Base-by-base conservation (phyloP, 768 basidiomycete species). In the Lyophyllum shimeji region DNA sequence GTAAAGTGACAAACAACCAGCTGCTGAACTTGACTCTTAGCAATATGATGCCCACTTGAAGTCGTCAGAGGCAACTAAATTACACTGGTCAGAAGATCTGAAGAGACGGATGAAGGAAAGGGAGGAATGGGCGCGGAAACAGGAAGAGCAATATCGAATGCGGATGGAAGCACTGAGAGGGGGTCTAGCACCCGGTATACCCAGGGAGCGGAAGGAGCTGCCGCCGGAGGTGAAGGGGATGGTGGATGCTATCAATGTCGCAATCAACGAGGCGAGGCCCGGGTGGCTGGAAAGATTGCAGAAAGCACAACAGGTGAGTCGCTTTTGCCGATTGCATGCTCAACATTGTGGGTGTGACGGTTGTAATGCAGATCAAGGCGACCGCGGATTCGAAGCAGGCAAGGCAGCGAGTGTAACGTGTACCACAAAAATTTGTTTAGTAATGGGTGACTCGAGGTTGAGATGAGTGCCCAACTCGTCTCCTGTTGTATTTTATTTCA, bases 281-380 rank as follows among this genome's bases (percentile, higher is more conserved):
- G 86, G 86, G 56, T 85, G 86, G 81, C 78, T 82, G 57, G 74
- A 74, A 20, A 77, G 87, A 51, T 76, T 76, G 65, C 75, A 76
- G 62, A 78, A 77, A 52, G 76, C 76, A 3, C 71, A 81, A 58
- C 72, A 78, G 73, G 86, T 85, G 58, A 56, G 74, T 63, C 24
- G n/a, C 40, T 17, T 3, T n/a, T 52, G 4, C 2, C 20, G 24
- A 15, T 1, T 6, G 17, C 2, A 31, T 11, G 29, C 9, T 29
- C 21, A 23, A 23, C 11, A 20, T 52, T 8, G 15, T 18, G 9
- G 12, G 37, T 34, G 39, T 31, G 9, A 49, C 33, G 15, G 8
- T 20, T 11, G 9, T 29, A 29, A 29, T 9, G 18, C 42, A 65
- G 64, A 59, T 55, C n/a, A 63, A 57, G 44, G 60, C 60, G 18